Percentiles rank a stretch among this genome's conserved stretches.
Evolutionary conservation across 1,284 basidiomycete species (phyloP).

Genomic region (Prillingera fragicola): DNA sequence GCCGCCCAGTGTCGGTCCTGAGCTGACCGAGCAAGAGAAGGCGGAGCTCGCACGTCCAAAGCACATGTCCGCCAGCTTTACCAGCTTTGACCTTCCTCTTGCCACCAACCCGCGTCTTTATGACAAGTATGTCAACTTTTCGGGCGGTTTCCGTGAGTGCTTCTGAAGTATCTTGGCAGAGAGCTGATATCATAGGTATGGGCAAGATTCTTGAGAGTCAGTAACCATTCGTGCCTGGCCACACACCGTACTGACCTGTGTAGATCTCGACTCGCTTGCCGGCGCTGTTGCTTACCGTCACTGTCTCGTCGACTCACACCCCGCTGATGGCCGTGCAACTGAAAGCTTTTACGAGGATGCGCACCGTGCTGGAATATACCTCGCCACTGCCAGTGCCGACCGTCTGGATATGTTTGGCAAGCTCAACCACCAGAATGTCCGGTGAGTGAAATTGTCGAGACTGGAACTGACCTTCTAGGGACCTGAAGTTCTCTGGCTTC

Average conservation of each 20-base stretch:
- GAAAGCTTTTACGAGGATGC: slow-evolving; percentile 53
- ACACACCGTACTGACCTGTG: slow-evolving; percentile 52
- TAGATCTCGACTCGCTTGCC: slow-evolving; percentile 68
- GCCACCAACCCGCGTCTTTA: slow-evolving; percentile 36
- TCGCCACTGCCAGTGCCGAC: slow-evolving; percentile 76
- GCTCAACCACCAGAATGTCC: slow-evolving; percentile 49
- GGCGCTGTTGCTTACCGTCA: slow-evolving; percentile 78
- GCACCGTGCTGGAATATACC: slow-evolving; percentile 63
- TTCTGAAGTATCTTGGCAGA: background rate
- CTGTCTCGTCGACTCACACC: slow-evolving; percentile 50
- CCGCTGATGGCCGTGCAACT: slow-evolving; percentile 18
- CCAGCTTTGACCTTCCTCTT: slow-evolving; percentile 43
- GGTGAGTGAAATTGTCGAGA: slow-evolving; percentile 13
- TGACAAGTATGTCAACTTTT: slow-evolving; percentile 45
- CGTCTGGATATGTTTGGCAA: slow-evolving; percentile 50
- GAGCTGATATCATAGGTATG: slow-evolving; percentile 33
- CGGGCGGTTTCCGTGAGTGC: slow-evolving; percentile 44
- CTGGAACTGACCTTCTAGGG: slow-evolving; percentile 53
- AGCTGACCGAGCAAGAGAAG: slow-evolving; percentile 14
- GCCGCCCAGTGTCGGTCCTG: background rate
- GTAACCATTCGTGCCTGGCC: slow-evolving; percentile 2
- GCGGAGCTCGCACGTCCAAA: slow-evolving; percentile 30
- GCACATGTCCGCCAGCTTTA: slow-evolving; percentile 47
- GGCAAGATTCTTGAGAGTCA: slow-evolving; percentile 47
- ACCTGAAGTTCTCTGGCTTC: slow-evolving; percentile 68